A percentile compares a stretch with the other conserved stretches of the same genome.
These are phyloP conservation scores for Talaromyces sp. DNA, from an alignment of 2,329 filamentous ascomycete species.

Conservation along the genomic window DNA sequence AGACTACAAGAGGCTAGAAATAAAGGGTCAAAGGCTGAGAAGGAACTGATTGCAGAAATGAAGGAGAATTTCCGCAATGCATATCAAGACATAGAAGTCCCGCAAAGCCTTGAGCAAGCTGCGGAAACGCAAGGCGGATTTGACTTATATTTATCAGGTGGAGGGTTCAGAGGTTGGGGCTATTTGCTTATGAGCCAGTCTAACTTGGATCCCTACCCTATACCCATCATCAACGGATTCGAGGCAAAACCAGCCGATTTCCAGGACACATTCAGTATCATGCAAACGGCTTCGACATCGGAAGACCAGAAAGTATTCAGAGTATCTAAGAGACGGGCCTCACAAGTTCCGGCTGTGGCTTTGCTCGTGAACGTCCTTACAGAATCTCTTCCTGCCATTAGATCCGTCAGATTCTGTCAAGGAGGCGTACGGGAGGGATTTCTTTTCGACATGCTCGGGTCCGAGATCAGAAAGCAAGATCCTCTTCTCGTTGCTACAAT, in stretches of 20 bases:
- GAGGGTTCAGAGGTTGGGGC: slow-evolving; percentile 86
- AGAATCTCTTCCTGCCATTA: slow-evolving; percentile 65
- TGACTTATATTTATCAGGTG: slow-evolving; percentile 80
- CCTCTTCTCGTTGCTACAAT: slow-evolving; percentile 63
- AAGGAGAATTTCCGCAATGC: slow-evolving; percentile 56
- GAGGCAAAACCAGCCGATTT: slow-evolving; percentile 62
- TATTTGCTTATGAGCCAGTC: slow-evolving; percentile 82
- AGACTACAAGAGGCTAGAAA: slow-evolving; percentile 48
- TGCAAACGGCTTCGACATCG: slow-evolving; percentile 37
- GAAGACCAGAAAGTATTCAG: slow-evolving; percentile 55
- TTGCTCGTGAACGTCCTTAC: slow-evolving; percentile 74
- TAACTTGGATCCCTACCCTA: slow-evolving; percentile 70
- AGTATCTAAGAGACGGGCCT: slow-evolving; percentile 72
- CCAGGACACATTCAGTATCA: slow-evolving; percentile 48
- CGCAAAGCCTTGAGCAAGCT: slow-evolving; percentile 48
- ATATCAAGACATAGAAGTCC: slow-evolving; percentile 56
- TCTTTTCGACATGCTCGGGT: slow-evolving; percentile 66
- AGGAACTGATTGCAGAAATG: slow-evolving; percentile 54
- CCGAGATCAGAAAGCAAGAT: slow-evolving; percentile 57
- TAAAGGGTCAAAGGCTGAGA: slow-evolving; percentile 46
- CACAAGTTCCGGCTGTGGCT: slow-evolving; percentile 79
- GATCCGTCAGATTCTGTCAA: slow-evolving; percentile 75
- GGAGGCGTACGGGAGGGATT: slow-evolving; percentile 84
- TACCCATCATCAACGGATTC: slow-evolving; percentile 78
- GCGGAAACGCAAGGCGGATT: slow-evolving; percentile 51